Base-by-base conservation (phyloP, 2,329 filamentous ascomycete genomes). In the Kalaharituber pfeilii region DNA sequence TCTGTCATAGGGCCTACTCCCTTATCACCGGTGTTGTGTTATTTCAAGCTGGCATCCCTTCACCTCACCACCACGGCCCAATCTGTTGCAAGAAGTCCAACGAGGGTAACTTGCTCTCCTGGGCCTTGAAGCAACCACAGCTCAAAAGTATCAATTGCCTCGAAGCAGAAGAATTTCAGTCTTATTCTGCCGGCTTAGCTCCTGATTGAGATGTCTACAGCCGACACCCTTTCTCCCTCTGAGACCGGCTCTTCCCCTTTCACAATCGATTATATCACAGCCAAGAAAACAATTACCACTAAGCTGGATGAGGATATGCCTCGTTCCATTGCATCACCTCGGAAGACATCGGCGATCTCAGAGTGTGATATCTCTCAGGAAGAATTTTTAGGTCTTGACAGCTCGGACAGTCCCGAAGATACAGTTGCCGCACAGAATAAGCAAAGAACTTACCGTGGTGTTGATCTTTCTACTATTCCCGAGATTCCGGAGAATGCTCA, bases 381-480 rank as follows among this genome's bases (percentile, higher is more conserved):
- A 39, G 33, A 8, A 13, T 3, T 39, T 3, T 15, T 39, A 39
- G 4, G 4, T 15, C 4, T 18, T 39, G 33, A 8, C 20, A 39
- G n/a, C 33, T 39, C 33, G 33, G 20, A 39, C 33, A 39, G 20
- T 13, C 1, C 33, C 7, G 5, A 39, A 15, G 33, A 18, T 4
- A 18, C 33, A 8, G 13, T 5, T 39, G 33, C 33, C 13, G 8
- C 33, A 15, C 13, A 18, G 33, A 8, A 39, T 39, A n/a, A 33
- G 29, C 8, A 33, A 8, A n/a, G 8, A 8, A 39, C 33, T 8
- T 47, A 47, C 25, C 42, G 42, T 47, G 42, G 22, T 22, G 47
- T 50, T 6, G 51, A 54, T 47, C 42, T 57, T 42, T 47, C 53
- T 11, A 25, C 33, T 5, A 53, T 58, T 11, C 30, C 24, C 9